These are phyloP conservation scores for Fonsecaea pugnacius DNA, from an alignment of 2,329 filamentous ascomycete species.

Conservation along the genomic window DNA sequence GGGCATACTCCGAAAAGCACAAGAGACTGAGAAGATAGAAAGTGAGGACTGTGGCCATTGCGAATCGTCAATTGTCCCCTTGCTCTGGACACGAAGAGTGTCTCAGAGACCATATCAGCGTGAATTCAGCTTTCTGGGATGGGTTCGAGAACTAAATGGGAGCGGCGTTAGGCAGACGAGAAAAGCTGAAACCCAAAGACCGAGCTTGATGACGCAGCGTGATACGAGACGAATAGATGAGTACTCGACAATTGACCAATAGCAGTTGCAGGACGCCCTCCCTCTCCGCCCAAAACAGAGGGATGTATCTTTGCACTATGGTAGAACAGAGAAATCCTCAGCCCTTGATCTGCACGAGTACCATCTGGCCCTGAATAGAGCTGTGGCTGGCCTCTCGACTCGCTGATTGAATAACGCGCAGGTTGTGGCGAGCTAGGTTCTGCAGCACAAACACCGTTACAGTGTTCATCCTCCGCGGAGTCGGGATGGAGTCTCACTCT, in stretches of 20 bases:
- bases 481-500: not conserved
- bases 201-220: not conserved
- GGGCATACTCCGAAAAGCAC: not conserved
- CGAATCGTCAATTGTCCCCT: not conserved
- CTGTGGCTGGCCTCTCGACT: not conserved
- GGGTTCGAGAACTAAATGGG: not conserved
- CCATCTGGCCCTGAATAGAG: not conserved
- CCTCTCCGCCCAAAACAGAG: not conserved
- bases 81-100: not conserved
- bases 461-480: not conserved
- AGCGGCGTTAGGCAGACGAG: not conserved
- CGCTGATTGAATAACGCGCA: not conserved
- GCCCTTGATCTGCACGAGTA: not conserved
- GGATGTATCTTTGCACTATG: not conserved
- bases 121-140: not conserved
- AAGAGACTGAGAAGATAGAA: constrained; percentile 4
- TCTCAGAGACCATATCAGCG: not conserved
- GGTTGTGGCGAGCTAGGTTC: not conserved
- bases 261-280: not conserved
- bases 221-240: not conserved
- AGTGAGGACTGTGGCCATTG: not conserved
- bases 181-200: not conserved
- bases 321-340: not conserved
- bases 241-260: not conserved
- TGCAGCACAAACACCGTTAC: not conserved